Evolutionary conservation across 1,284 basidiomycete genomes (phyloP).

Genomic region (Pseudozyma flocculosa): DNA sequence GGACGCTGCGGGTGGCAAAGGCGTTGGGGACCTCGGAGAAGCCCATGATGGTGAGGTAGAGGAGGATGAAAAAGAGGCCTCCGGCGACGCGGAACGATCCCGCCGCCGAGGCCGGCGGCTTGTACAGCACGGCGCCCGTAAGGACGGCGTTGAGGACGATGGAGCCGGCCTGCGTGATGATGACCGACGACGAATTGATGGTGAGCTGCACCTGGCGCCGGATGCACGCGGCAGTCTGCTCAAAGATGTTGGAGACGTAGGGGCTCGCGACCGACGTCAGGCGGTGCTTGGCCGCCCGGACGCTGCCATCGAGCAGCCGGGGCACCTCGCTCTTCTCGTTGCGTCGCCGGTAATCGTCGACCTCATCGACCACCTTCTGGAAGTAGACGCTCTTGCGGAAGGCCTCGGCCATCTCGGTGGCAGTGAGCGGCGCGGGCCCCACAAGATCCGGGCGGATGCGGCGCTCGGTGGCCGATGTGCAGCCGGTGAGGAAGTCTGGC

Average conservation of each 20-base stretch:
- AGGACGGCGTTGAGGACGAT: background rate
- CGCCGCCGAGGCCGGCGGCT: background rate
- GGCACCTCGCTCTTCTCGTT: background rate
- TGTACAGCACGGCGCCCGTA: background rate
- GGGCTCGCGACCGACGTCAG: background rate
- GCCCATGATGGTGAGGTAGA: slow-evolving; percentile 60
- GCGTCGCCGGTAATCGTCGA: background rate
- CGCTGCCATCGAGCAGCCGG: background rate
- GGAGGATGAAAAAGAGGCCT: slow-evolving; percentile 71
- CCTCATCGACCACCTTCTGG: background rate
- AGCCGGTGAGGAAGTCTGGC: slow-evolving; percentile 48
- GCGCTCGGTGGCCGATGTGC: slow-evolving; percentile 43
- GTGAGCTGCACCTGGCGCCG: background rate
- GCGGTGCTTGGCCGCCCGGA: background rate
- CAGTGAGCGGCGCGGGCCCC: background rate
- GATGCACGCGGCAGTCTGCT: background rate
- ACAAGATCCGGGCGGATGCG: background rate
- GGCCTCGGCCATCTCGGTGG: background rate
- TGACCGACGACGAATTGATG: background rate
- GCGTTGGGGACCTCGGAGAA: slow-evolving; percentile 44
- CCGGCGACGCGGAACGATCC: slow-evolving; percentile 61
- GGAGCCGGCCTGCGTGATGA: background rate
- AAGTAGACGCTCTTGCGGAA: background rate
- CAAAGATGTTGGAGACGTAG: background rate
- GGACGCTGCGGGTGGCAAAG: slow-evolving; percentile 43